Percentiles rank a stretch among this genome's conserved stretches.
These are phyloP conservation scores for Trichomonas vaginalis DNA, from an alignment of 208 protist genomes.

Conservation along the genomic window DNA sequence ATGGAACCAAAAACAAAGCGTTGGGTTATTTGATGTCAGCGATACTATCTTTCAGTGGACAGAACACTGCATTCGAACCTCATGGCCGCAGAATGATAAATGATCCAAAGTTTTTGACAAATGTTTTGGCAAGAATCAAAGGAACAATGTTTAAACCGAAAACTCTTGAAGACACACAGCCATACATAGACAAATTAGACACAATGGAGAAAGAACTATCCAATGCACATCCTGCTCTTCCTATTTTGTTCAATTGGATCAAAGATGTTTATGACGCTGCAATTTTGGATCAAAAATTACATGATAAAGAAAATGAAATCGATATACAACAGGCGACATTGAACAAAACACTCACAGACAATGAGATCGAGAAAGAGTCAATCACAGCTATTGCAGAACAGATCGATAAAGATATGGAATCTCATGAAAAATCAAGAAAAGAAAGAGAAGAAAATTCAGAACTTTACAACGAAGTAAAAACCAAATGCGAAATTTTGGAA, in stretches of 20 bases:
- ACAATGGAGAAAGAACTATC: neutral
- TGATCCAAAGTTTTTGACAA: neutral
- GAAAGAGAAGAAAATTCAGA: neutral
- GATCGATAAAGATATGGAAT: neutral
- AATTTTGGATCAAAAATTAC: neutral
- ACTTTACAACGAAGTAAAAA: neutral
- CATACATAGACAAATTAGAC: neutral
- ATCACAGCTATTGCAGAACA: neutral
- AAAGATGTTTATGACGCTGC: neutral
- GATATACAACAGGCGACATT: neutral
- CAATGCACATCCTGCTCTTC: neutral
- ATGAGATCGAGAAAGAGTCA: neutral
- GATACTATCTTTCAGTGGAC: neutral
- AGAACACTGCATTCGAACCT: neutral
- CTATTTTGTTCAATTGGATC: neutral
- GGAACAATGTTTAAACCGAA: neutral
- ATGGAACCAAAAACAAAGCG: neutral
- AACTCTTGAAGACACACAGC: neutral
- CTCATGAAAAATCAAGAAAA: neutral
- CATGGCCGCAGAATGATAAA: neutral
- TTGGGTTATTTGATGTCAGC: neutral
- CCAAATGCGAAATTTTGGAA: neutral
- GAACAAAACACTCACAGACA: neutral
- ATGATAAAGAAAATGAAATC: neutral
- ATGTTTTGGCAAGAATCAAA: neutral